These are phyloP conservation scores for Trapa incisa DNA, from an alignment of 345 rosid species.

Conservation along the genomic window DNA sequence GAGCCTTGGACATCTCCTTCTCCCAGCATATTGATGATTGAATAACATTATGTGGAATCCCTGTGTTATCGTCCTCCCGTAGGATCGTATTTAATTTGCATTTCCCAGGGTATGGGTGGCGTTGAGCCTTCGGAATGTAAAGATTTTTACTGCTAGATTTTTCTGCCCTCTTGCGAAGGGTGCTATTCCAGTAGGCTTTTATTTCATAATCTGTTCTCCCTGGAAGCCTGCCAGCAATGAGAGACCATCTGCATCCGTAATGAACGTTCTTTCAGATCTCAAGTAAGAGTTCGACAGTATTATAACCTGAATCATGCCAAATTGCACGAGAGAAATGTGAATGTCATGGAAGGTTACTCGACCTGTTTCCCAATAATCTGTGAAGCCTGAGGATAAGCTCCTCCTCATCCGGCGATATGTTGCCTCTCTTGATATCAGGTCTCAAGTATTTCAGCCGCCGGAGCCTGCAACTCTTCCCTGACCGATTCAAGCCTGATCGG, in stretches of 20 bases:
- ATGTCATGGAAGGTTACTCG: neutral
- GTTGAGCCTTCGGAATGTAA: neutral
- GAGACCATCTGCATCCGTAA: slow-evolving; percentile 30
- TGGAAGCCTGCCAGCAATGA: slow-evolving; percentile 46
- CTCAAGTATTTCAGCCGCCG: slow-evolving; percentile 29
- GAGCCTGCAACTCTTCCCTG: slow-evolving; percentile 28
- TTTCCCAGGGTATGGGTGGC: neutral
- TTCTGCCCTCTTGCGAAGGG: slow-evolving; percentile 18
- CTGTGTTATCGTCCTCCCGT: neutral
- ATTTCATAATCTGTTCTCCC: slow-evolving; percentile 66
- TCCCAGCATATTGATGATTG: neutral
- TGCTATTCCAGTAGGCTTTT: slow-evolving; percentile 49
- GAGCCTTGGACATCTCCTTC: neutral
- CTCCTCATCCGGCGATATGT: slow-evolving; percentile 24
- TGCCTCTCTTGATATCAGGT: slow-evolving; percentile 27
- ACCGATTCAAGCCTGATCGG: slow-evolving; percentile 15
- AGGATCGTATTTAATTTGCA: neutral
- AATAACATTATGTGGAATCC: neutral
- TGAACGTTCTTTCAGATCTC: neutral
- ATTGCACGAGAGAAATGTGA: neutral
- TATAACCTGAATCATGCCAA: too few relatives aligned
- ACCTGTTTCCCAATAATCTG: slow-evolving; percentile 26
- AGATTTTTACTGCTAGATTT: neutral
- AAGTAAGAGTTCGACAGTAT: neutral
- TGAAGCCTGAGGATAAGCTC: slow-evolving; percentile 27